A percentile compares a stretch with the other conserved stretches of the same genome.
Conservation (phyloP, 768 basidiomycete genomes). For the Collybia sp. region DNA sequence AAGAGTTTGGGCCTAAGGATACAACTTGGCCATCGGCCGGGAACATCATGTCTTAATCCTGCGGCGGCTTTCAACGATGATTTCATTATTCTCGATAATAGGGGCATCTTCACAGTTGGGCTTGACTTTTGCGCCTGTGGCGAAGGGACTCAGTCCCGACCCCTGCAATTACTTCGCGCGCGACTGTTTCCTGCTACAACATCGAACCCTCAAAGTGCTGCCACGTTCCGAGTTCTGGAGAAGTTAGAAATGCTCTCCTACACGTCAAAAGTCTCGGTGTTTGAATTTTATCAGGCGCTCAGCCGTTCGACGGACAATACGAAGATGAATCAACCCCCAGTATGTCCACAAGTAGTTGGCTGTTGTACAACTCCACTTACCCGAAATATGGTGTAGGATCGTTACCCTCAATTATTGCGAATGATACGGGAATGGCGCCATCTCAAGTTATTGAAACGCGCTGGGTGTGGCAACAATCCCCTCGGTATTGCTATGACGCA, state of each 20-base stretch:
- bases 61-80: neutral
- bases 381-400: conserved; percentile 5
- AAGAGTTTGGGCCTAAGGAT: conserved; percentile 16
- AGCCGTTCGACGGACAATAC: conserved; percentile 8
- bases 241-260: conserved; percentile 7
- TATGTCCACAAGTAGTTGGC: neutral
- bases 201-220: conserved; percentile 5
- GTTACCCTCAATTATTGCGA: conserved; percentile 5
- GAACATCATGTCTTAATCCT: neutral
- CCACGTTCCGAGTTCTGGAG: conserved; percentile 7
- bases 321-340: conserved; percentile 3
- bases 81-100: conserved; percentile 1
- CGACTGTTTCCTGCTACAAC: conserved; percentile 6
- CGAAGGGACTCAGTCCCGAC: conserved; percentile 4
- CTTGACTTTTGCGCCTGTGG: conserved; percentile 8
- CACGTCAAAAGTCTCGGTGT: conserved; percentile 5
- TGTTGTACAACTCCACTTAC: neutral
- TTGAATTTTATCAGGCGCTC: conserved; percentile 7
- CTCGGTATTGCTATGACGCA: conserved; percentile 7
- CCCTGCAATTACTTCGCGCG: conserved; percentile 6
- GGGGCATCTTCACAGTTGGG: conserved; percentile 1
- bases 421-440: conserved; percentile 11
- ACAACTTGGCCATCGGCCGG: conserved; percentile 12
- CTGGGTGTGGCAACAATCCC: conserved; percentile 10
- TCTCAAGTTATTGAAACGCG: conserved; percentile 11